Base-by-base conservation (phyloP, 2,329 filamentous ascomycete genomes). In the Calonectria hawksworthii region DNA sequence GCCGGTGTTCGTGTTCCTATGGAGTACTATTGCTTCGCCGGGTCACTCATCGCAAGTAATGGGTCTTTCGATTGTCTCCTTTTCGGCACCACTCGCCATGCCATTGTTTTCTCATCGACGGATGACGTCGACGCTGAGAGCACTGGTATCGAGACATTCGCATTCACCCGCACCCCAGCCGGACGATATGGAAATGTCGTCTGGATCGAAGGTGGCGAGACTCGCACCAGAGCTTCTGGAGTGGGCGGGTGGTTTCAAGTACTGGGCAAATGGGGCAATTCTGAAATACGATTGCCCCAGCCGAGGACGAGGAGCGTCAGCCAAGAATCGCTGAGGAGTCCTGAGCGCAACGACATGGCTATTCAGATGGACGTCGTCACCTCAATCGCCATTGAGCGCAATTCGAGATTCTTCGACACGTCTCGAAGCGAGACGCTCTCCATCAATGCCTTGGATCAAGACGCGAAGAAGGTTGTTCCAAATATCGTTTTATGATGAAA, bases 11-110 rank as follows among this genome's bases (percentile, higher is more conserved):
- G 85, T 0, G 86, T 92, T 7, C 87, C 89, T 0, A 83, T 91
- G 1, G 83, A 82, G 0, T 92, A 90, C 81, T 92, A 91, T 82
- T 89, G 88, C 82, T 86, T 92, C 30, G 90, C 91, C 0, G 92
- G 91, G 2, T 86, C 87, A 2, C 87, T 93, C 80, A 90, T 93
- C 56, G 88, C 89, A 0, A 88, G 86, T 50, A 90, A 90, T 71
- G 90, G 90, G 18, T 89, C 87, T 84, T 83, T 91, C 16, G 90
- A 91, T 76, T 89, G 90, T 8, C 74, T 89, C 0, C 82, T 91
- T 6, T 91, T 91, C 77, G 86, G 88, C 8, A 87, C 85, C 8
- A 90, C 89, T 1, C 84, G 89, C 16, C 85, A 87, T 23, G 84
- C 86, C 47, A 90, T 91, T 70, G 85, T 91, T 30, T 90, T 91